A percentile compares a stretch with the other conserved stretches of the same genome.
These are phyloP conservation scores for Sideroxylon spinosum DNA, from an alignment of 179 eudicot species.

Conservation along the genomic window DNA sequence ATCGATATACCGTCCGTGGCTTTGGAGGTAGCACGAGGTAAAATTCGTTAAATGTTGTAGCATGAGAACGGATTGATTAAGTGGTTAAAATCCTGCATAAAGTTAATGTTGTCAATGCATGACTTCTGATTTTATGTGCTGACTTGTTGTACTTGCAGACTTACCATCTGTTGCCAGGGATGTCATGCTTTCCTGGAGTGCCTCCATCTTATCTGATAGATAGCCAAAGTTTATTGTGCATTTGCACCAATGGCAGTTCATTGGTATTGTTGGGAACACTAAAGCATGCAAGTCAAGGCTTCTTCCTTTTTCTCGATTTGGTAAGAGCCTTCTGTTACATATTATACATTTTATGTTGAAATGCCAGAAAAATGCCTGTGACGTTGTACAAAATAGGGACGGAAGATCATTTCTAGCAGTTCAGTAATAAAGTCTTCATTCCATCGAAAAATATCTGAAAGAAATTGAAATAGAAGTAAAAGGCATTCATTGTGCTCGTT, in stretches of 20 bases:
- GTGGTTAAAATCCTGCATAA: not conserved
- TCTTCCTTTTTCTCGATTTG: slow-evolving; percentile 4
- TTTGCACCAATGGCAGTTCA: not conserved
- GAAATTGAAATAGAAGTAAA: too few species aligned
- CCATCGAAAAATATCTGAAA: too few species aligned
- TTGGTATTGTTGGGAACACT: not conserved
- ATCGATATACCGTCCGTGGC: slow-evolving; percentile 78
- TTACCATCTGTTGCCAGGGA: slow-evolving; percentile 80
- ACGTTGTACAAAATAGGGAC: not conserved
- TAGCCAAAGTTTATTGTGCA: slow-evolving; percentile 5
- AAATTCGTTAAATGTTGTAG: not conserved
- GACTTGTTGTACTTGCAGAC: slow-evolving; percentile 39
- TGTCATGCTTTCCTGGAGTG: slow-evolving; percentile 80
- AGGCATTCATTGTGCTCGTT: too few species aligned
- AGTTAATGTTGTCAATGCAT: not conserved
- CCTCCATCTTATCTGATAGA: slow-evolving; percentile 59
- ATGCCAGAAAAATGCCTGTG: not conserved
- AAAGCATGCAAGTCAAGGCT: not conserved
- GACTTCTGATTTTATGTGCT: not conserved
- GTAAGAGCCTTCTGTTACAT: slow-evolving; percentile 13
- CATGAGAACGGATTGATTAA: not conserved
- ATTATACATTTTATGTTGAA: slow-evolving; percentile 4
- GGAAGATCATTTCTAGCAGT: not conserved
- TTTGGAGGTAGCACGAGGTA: slow-evolving; percentile 75
- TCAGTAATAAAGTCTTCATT: too few species aligned